A percentile compares a stretch with the other conserved stretches of the same genome.
These are phyloP conservation scores for Musa itinerans DNA, from an alignment of 176 grass and related monocot genomes.

Conservation along the genomic window DNA sequence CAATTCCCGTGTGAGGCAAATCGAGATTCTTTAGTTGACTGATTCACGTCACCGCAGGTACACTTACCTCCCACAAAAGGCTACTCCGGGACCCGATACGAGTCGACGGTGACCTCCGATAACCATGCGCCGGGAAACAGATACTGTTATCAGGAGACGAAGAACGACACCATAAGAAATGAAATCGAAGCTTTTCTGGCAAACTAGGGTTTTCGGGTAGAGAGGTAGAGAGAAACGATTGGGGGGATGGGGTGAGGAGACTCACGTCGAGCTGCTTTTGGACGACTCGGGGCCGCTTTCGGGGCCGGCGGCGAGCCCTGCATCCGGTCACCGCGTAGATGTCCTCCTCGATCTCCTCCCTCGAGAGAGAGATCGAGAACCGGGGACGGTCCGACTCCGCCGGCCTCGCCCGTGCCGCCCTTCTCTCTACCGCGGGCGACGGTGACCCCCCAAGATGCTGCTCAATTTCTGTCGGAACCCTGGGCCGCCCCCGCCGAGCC, in stretches of 20 bases:
- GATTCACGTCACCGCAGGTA: background rate
- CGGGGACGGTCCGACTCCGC: constrained; percentile 24
- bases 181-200: too few species aligned
- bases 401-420: constrained; percentile 23
- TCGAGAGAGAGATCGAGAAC: constrained; percentile 58
- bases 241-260: background rate
- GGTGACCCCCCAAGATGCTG: constrained; percentile 15
- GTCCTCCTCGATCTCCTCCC: constrained; percentile 96
- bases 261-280: constrained; percentile 95
- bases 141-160: too few species aligned
- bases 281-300: constrained; percentile 43
- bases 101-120: constrained; percentile 15
- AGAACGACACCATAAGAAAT: too few species aligned
- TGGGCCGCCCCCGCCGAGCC: constrained; percentile 20
- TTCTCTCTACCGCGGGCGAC: constrained; percentile 17
- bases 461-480: background rate
- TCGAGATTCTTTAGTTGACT: too few species aligned
- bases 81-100: background rate
- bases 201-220: too few species aligned
- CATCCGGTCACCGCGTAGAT: constrained; percentile 72
- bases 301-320: constrained; percentile 64
- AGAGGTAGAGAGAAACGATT: too few species aligned
- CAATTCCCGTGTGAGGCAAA: too few species aligned
- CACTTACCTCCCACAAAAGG: background rate
- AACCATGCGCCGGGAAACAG: constrained; percentile 9